A percentile compares a stretch with the other conserved stretches of the same genome.
These are phyloP conservation scores for Phaeoacremonium minimum DNA, from an alignment of 2,329 filamentous ascomycete genomes.

Conservation along the genomic window DNA sequence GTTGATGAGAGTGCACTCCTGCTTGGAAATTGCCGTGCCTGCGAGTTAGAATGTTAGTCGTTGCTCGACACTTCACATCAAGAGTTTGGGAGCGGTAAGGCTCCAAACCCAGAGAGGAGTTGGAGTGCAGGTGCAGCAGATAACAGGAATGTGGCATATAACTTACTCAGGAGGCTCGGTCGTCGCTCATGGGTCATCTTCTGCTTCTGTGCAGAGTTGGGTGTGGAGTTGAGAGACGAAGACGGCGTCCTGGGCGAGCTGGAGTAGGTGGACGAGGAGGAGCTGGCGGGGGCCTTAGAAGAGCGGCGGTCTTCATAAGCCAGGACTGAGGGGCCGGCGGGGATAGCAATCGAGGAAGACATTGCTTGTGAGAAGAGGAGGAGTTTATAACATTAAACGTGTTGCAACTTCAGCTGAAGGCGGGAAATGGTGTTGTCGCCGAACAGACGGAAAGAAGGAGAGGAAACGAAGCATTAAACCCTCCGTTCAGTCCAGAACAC, in stretches of 20 bases:
- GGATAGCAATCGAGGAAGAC: constrained; percentile 69
- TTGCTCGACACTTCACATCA: no score
- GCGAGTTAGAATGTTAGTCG: constrained; percentile 12
- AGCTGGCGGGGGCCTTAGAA: constrained; percentile 42
- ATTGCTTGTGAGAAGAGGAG: constrained; percentile 29
- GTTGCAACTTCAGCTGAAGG: not conserved
- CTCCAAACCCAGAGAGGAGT: no score
- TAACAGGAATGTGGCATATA: no score
- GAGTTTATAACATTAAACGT: not conserved
- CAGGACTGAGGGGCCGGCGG: constrained; percentile 27
- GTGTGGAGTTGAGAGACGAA: constrained; percentile 33
- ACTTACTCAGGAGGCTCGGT: constrained; percentile 59
- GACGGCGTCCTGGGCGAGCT: constrained; percentile 46
- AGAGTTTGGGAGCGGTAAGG: no score
- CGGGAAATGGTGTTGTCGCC: not conserved
- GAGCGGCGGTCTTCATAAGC: constrained; percentile 20
- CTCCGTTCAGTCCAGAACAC: no score
- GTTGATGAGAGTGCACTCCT: constrained; percentile 77
- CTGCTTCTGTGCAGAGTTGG: constrained; percentile 31
- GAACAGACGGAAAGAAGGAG: not conserved
- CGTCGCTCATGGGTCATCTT: constrained; percentile 49
- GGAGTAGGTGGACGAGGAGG: constrained; percentile 53
- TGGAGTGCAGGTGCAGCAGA: no score
- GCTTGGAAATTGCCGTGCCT: constrained; percentile 69
- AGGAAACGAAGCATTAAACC: not conserved